phyloP scores from a whole-genome alignment of 2,329 filamentous ascomycete species.

The Nectriaceae sp. region DNA sequence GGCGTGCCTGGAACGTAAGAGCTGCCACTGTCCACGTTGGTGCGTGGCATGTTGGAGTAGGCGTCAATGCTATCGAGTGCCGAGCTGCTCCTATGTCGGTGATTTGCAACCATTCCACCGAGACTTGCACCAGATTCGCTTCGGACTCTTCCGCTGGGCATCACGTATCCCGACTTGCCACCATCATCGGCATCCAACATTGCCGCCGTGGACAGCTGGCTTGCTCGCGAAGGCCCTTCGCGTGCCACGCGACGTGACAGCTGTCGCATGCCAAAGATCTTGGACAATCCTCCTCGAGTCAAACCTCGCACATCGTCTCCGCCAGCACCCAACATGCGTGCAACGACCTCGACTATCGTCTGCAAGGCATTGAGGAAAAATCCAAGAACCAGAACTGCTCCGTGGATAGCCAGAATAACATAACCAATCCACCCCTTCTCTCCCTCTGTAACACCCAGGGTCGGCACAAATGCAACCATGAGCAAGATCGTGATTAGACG shows the following conservation, averaged over 20 bases:
- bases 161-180: slow-evolving; percentile 61
- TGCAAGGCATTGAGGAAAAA: slow-evolving; percentile 93
- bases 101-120: slow-evolving; percentile 46
- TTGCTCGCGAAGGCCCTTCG: slow-evolving; percentile 69
- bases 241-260: slow-evolving; percentile 72
- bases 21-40: slow-evolving; percentile 61
- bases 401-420: slow-evolving; percentile 83
- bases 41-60: slow-evolving; percentile 44
- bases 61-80: slow-evolving; percentile 54
- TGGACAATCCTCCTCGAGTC: slow-evolving; percentile 79
- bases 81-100: slow-evolving; percentile 55
- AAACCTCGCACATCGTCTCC: slow-evolving; percentile 70
- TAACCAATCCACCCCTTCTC: slow-evolving; percentile 96
- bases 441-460: slow-evolving; percentile 74
- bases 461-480: slow-evolving; percentile 82
- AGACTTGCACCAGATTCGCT: slow-evolving; percentile 64
- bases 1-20: slow-evolving; percentile 74
- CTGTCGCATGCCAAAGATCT: slow-evolving; percentile 90
- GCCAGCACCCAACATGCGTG: slow-evolving; percentile 80
- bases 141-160: slow-evolving; percentile 55
- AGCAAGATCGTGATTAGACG: slow-evolving; percentile 76
- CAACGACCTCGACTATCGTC: slow-evolving; percentile 85
- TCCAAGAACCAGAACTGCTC: slow-evolving; percentile 80
- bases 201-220: slow-evolving; percentile 77
- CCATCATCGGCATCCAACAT: slow-evolving; percentile 74